Evolutionary conservation across 2,329 filamentous ascomycete species (phyloP).

Genomic region (Colletotrichum gigasporum): DNA sequence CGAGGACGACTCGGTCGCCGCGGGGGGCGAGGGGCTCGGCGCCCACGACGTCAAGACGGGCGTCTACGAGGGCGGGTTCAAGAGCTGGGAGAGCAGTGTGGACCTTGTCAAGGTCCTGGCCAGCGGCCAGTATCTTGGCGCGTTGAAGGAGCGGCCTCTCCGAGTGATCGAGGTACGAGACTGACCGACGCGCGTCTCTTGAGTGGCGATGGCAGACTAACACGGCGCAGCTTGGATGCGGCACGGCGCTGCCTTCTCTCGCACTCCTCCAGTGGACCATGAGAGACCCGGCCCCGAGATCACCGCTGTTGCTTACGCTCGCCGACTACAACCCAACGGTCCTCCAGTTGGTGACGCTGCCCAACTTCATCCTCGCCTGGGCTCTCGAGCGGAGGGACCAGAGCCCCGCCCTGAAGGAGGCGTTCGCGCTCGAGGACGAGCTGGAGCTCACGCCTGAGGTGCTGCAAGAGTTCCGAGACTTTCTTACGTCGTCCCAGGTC

Average conservation of each 20-base stretch:
- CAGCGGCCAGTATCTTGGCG: conserved; percentile 46
- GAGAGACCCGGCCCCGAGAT: conserved; percentile 38
- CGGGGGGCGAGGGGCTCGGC: conserved; percentile 64
- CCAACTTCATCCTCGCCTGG: conserved; percentile 81
- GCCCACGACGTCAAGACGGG: conserved; percentile 81
- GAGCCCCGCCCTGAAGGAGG: conserved; percentile 50
- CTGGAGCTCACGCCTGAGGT: conserved; percentile 70
- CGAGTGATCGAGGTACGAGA: conserved; percentile 64
- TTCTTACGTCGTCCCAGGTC: conserved; percentile 61
- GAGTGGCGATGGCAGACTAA: conserved; percentile 36
- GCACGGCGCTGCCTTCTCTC: conserved; percentile 78
- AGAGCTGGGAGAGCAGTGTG: conserved; percentile 88
- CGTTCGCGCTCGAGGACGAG: conserved; percentile 65
- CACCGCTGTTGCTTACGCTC: conserved; percentile 68
- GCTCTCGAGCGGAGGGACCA: conserved; percentile 54
- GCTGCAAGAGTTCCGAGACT: conserved; percentile 64
- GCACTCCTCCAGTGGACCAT: conserved; percentile 73
- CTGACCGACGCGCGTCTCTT: conserved; percentile 5
- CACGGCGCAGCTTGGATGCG: conserved; percentile 73
- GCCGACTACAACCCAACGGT: conserved; percentile 86
- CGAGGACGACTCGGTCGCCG: conserved; percentile 62
- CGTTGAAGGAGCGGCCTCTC: conserved; percentile 44
- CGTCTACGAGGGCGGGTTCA: conserved; percentile 88
- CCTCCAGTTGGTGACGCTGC: conserved; percentile 79
- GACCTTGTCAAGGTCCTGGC: conserved; percentile 78